A percentile compares a stretch with the other conserved stretches of the same genome.
phyloP scores from a whole-genome alignment of 257 asterid genomes.

The Eucommia ulmoides region DNA sequence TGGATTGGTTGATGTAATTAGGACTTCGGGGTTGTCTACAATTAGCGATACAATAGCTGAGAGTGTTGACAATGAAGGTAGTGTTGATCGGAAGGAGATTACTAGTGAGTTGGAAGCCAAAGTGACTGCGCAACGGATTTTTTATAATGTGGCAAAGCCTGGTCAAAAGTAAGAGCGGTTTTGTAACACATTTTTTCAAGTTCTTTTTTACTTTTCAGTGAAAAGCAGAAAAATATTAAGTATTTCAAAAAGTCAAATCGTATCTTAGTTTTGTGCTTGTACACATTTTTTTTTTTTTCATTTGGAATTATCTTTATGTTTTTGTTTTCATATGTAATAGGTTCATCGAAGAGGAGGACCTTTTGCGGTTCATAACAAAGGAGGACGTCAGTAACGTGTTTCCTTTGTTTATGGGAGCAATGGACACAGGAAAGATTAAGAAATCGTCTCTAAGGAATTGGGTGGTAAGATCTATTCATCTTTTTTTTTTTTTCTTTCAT shows the following conservation, averaged over 20 bases:
- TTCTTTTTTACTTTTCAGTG: too few relatives aligned
- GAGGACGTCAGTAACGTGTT: constrained; percentile 45
- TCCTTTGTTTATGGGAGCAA: constrained; percentile 60
- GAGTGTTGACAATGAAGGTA: constrained; percentile 33
- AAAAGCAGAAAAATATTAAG: too few relatives aligned
- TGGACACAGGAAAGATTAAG: constrained; percentile 45
- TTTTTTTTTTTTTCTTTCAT: too few relatives aligned
- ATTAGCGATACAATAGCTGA: constrained; percentile 37
- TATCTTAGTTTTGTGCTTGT: too few relatives aligned
- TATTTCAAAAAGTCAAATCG: too few relatives aligned
- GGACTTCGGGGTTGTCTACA: constrained; percentile 46
- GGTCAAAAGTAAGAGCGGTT: constrained; percentile 59
- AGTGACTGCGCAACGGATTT: constrained; percentile 35
- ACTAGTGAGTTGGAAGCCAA: constrained; percentile 46
- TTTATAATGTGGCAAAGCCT: constrained; percentile 49
- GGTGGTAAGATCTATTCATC: too few relatives aligned
- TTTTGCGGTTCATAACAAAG: constrained; percentile 37
- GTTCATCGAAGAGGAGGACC: constrained; percentile 51
- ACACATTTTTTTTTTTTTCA: too few relatives aligned
- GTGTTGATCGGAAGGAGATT: constrained; percentile 25
- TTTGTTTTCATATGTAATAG: constrained; percentile 16
- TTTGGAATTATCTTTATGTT: too few relatives aligned
- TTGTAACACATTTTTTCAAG: too few relatives aligned
- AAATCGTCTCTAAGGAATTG: constrained; percentile 60
- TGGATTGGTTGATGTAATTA: constrained; percentile 39